Evolutionary conservation across 202 grass and related monocot genomes (phyloP), one percentile per base, ranked within the genome.

Genomic region (Brachypodium distachyon): DNA sequence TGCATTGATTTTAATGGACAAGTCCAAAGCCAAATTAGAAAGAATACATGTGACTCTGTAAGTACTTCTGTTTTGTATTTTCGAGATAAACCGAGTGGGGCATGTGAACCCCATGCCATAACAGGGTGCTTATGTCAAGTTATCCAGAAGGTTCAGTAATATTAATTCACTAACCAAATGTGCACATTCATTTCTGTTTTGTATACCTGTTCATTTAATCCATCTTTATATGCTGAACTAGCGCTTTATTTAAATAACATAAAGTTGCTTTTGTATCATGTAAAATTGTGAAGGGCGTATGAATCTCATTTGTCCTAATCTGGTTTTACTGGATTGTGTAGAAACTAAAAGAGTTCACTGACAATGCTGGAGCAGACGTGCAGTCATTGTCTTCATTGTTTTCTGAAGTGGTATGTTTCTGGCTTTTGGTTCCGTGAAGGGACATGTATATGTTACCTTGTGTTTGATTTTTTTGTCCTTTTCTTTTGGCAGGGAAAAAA

Each of bases 281-380:
- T 71, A 54, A 40, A 77, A 7, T 40, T 55, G 56, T 48, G 18
- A 19, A 70, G 62, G 13, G 12, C 19, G 12, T 66, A 12, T 19
- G 50, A 58, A 44, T 70, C 23, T 55, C 5, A 16, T 28, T 52
- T 49, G 25, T 57, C 75, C 54, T 84, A 62, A 88, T 75, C 14
- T 65, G 25, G 12, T 51, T 42, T 58, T 72, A 38, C 76, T 82
- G 6, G 37, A 72, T 74, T 25, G 37, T 82, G 59, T 83, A 99
- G 96, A 99, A 86, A 67, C 61, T 99, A 67, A 93, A 90, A 70
- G 96, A 92, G 70, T 99, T 99, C 74, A 90, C 85, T 40, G 85
- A 87, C 72, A 87, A 92, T 70, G 96, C 96, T 76, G 85, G 84
- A 89, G 83, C 87, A 70, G 96, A 90, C 74, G 91, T 95, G 65